These are phyloP conservation scores for Podaxis pistillaris DNA, from an alignment of 768 basidiomycete genomes.

Conservation along the genomic window DNA sequence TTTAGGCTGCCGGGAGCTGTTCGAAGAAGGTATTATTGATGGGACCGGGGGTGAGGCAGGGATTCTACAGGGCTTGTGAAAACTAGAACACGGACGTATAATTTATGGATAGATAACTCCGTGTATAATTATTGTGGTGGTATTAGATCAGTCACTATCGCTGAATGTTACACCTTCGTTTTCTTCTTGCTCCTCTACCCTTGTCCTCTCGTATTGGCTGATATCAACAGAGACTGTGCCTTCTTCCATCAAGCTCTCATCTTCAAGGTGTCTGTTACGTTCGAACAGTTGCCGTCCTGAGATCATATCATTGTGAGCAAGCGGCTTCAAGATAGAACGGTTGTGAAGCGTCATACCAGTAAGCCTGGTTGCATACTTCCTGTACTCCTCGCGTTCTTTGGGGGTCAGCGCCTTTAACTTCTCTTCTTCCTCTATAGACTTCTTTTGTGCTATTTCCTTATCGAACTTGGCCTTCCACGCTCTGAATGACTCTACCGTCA, in stretches of 20 bases:
- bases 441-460: conserved; percentile 57
- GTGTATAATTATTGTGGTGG: conserved; percentile 3
- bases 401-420: conserved; percentile 61
- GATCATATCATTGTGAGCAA: conserved; percentile 3
- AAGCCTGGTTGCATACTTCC: conserved; percentile 55
- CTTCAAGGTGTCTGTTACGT: conserved; percentile 73
- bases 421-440: conserved; percentile 74
- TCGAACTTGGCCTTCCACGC: conserved; percentile 84
- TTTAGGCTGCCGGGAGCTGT: conserved; percentile 58
- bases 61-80: conserved; percentile 61
- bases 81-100: conserved; percentile 6
- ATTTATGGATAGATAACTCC: conserved; percentile 12
- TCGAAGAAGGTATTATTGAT: conserved; percentile 50
- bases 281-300: conserved; percentile 95
- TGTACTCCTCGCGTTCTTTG: conserved; percentile 87
- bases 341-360: conserved; percentile 51
- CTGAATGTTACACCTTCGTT: conserved; percentile 69
- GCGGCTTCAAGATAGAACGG: neutral
- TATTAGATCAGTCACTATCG: conserved; percentile 72
- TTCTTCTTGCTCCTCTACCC: conserved; percentile 62
- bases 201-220: conserved; percentile 80
- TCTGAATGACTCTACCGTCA: conserved; percentile 79
- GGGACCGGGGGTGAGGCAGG: conserved; percentile 53
- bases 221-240: conserved; percentile 85
- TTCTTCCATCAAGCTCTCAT: conserved; percentile 81